Conservation (phyloP, 805 yeast genomes). For the Candida coleopterorum region DNA sequence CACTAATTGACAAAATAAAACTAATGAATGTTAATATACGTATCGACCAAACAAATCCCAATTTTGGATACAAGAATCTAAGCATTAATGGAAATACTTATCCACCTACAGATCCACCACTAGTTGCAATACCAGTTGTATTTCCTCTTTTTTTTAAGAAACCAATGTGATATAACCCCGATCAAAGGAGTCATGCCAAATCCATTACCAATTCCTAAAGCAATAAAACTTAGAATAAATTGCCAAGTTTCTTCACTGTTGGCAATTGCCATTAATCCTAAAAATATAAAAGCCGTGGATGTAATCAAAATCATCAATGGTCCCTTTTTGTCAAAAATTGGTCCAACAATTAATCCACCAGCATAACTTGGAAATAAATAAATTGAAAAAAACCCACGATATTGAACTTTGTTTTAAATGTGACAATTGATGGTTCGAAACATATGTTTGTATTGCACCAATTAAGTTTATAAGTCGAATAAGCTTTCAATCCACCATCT, state of each 20-base stretch:
- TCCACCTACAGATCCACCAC: slow-evolving; percentile 70
- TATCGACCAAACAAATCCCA: slow-evolving; percentile 59
- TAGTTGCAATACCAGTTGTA: slow-evolving; percentile 54
- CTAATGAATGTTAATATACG: slow-evolving; percentile 39
- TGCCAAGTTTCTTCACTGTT: slow-evolving; percentile 51
- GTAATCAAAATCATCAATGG: slow-evolving; percentile 37
- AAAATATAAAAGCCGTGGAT: slow-evolving; percentile 40
- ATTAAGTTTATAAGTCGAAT: slow-evolving; percentile 51
- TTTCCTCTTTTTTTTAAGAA: slow-evolving; percentile 50
- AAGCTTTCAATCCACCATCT: slow-evolving; percentile 58
- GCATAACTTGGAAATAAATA: slow-evolving; percentile 46
- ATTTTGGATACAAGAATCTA: slow-evolving; percentile 36
- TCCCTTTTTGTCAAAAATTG: slow-evolving; percentile 62
- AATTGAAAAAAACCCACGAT: slow-evolving; percentile 64
- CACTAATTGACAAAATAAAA: slow-evolving; percentile 21
- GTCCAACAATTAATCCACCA: slow-evolving; percentile 50
- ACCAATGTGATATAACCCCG: slow-evolving; percentile 65
- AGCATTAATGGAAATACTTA: slow-evolving; percentile 53
- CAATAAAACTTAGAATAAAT: slow-evolving; percentile 54
- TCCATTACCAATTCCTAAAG: slow-evolving; percentile 57
- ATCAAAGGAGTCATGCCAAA: slow-evolving; percentile 57
- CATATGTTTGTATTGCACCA: slow-evolving; percentile 61
- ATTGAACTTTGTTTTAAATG: slow-evolving; percentile 42
- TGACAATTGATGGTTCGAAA: slow-evolving; percentile 50
- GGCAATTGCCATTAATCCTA: slow-evolving; percentile 56